A percentile compares a stretch with the other conserved stretches of the same genome.
Evolutionary conservation across 1,139 yeast genomes (phyloP).

Genomic region (Arxiozyma heterogenica): DNA sequence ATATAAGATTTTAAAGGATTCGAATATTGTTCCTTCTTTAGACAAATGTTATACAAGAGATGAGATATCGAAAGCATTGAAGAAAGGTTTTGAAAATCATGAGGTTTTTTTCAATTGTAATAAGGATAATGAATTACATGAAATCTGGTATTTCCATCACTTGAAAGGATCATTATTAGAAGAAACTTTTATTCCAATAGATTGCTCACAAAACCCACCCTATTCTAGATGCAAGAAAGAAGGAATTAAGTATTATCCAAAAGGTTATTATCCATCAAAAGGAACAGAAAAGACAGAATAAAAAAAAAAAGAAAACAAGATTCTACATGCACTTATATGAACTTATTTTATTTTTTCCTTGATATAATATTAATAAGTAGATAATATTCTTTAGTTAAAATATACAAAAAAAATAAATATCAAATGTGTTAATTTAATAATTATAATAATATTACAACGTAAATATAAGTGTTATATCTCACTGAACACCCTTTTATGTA

Average conservation of each 20-base stretch:
- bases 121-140: conserved; percentile 57
- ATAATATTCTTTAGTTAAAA: too few relatives aligned
- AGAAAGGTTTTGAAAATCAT: conserved; percentile 46
- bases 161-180: conserved; percentile 62
- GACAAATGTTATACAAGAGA: conserved; percentile 52
- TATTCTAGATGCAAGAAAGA: conserved; percentile 54
- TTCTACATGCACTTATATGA: too few relatives aligned
- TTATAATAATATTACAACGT: not conserved
- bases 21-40: conserved; percentile 62
- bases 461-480: too few relatives aligned
- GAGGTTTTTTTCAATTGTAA: conserved; percentile 69
- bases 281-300: not conserved
- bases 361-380: too few relatives aligned
- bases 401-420: too few relatives aligned
- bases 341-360: too few relatives aligned
- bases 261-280: conserved; percentile 38
- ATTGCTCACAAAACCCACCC: conserved; percentile 37
- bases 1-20: conserved; percentile 51
- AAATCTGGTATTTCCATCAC: conserved; percentile 85
- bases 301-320: not conserved
- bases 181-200: conserved; percentile 59
- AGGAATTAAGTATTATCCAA: conserved; percentile 72
- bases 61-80: conserved; percentile 58
- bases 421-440: too few relatives aligned
- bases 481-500: not conserved